Evolutionary conservation across 192 early-diverging fungal species (phyloP), one percentile per base, ranked within the genome.

Genomic region (Coemansia sp.): DNA sequence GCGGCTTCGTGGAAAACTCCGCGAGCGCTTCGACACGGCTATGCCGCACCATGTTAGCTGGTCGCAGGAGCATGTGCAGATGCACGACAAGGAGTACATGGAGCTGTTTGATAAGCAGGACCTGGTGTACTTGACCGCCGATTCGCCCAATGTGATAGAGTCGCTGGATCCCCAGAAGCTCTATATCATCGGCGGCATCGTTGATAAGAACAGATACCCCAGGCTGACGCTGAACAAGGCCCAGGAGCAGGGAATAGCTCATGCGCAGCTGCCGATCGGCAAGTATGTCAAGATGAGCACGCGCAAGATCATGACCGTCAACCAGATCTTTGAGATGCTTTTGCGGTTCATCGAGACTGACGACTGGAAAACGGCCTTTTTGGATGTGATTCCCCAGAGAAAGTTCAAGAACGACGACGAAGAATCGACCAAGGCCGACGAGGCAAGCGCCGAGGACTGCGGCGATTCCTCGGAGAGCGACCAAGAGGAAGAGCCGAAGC

Each of bases 291-390:
- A 89, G 55, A 80, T 98, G 83, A 69, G 82, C 6, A 83, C 89
- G 28, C 76, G 97, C 18, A 90, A 90, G 52, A 89, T 98, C 6
- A 72, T 98, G 46, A 93, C 97, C 7, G 90, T 96, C 24, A 98
- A 98, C 78, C 96, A 98, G 71, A 92, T 98, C 28, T 89, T 90
- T 60, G 93, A 96, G 64, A 97, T 96, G 68, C 85, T 98, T 62
- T 24, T 91, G 5, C 74, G 85, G 61, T 95, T 86, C 67, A 67
- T 95, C 6, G 91, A 93, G 24, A 66, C 68, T 9, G 68, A 75
- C 8, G 88, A 94, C 79, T 99, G 97, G 97, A 81, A 89, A 67
- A 74, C 83, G 14, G 89, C 94, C 11, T 92, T 99, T 67, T 20
- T 91, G 64, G 88, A 90, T n/a, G 87, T 91, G n/a, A 91, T 99